Evolutionary conservation across 192 early-diverging fungal species (phyloP), one percentile per base, ranked within the genome.

Genomic region (Nowakowskiella sp.): DNA sequence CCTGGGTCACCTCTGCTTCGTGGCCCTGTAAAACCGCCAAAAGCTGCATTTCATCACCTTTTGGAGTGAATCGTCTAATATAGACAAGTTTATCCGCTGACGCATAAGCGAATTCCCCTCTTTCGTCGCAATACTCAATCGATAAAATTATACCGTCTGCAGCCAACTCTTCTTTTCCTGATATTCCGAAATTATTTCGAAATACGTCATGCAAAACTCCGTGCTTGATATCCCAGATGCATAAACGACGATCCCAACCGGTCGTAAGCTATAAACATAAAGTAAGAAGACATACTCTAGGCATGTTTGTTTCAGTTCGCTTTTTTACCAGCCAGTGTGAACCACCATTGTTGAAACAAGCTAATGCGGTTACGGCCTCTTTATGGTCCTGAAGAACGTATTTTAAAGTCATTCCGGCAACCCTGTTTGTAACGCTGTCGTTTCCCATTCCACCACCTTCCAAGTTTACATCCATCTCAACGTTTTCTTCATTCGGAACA

Each of bases 1-100:
- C 73, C 57, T 71, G 68, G 7, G 68, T 76, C 22, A 81, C 78
- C 57, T 81, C 78, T 16, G 75, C 78, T 53, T 81, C 78, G 52
- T 81, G 78, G 0, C 78, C 78, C 33, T 80, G 68, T 30, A 81
- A 44, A 4, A 81, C 73, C 19, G 68, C 75, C 36, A 55, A 48
- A 21, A 81, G 49, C 23, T 55, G 27, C 78, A 81, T 81, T 36
- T 80, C 73, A 23, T 55, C 56, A 2, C 73, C 78, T 45, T 62
- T 72, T 1, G 64, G 51, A 30, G 78, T 76, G 42, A 81, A 81
- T 48, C 30, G 51, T 25, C 78, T 49, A 3, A 81, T 47, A 42
- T 81, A 81, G 1, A 71, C 73, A 26, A 71, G 28, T 48, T 73
- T 77, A 49, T 81, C 78, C 2, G 72, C 66, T 4, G 62, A 66